Percentiles rank a stretch among this genome's conserved stretches.
Conservation (phyloP, 768 basidiomycete species). For the Kwoniella mangroviensis region DNA sequence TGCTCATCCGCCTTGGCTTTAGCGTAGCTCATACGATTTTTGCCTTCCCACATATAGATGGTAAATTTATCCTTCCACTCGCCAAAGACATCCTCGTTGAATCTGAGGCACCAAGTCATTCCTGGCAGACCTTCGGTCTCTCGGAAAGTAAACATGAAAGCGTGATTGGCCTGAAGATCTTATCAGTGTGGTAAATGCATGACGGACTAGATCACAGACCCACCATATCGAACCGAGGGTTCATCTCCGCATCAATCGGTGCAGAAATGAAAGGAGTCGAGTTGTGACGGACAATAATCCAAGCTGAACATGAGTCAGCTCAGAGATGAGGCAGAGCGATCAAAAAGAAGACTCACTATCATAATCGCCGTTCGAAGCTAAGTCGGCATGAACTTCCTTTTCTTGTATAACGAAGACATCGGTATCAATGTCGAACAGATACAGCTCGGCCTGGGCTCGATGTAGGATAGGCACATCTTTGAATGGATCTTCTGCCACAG, state of each 20-base stretch:
- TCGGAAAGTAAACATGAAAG: conserved; percentile 87
- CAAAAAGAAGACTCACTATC: conserved; percentile 46
- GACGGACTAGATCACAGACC: background rate
- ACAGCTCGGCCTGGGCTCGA: conserved; percentile 56
- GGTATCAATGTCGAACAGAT: conserved; percentile 59
- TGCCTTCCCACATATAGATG: conserved; percentile 76
- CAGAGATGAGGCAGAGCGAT: background rate
- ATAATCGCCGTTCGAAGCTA: conserved; percentile 56
- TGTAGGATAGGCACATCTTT: conserved; percentile 50
- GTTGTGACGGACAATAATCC: conserved; percentile 53
- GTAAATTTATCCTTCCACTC: conserved; percentile 70
- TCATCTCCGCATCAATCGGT: conserved; percentile 54
- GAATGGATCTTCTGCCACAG: conserved; percentile 50
- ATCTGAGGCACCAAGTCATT: conserved; percentile 83
- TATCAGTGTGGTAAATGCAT: conserved; percentile 8
- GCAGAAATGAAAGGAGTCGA: conserved; percentile 51
- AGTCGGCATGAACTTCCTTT: conserved; percentile 54
- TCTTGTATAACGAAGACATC: conserved; percentile 60
- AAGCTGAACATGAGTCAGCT: conserved; percentile 41
- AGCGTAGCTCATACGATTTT: conserved; percentile 73
- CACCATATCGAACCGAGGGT: conserved; percentile 48
- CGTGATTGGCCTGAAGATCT: conserved; percentile 56
- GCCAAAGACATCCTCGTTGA: conserved; percentile 66
- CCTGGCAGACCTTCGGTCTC: conserved; percentile 61
- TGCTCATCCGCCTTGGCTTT: conserved; percentile 79